Evolutionary conservation across 176 grass and related monocot species (phyloP).

Genomic region (Rhynchospora tenuis): DNA sequence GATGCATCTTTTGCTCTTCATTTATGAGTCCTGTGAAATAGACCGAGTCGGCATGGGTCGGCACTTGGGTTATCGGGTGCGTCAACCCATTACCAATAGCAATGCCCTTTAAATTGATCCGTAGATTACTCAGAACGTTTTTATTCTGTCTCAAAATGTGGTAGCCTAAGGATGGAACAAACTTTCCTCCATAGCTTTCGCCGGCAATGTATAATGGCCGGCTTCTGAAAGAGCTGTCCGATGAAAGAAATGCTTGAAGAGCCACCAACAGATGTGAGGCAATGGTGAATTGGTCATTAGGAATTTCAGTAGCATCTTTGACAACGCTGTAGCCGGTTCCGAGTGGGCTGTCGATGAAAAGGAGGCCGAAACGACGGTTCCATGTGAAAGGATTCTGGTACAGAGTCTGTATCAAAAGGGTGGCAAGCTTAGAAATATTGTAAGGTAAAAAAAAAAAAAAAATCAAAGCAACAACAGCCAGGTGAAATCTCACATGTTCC

Average conservation of each 20-base stretch:
- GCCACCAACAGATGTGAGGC: slow-evolving; percentile 33
- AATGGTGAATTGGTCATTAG: slow-evolving; percentile 34
- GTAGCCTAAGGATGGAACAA: slow-evolving; percentile 21
- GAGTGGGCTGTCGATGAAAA: slow-evolving; percentile 61
- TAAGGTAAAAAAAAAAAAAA: too few relatives aligned
- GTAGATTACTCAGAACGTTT: neutral
- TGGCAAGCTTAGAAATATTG: neutral
- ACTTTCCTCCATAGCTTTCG: slow-evolving; percentile 67
- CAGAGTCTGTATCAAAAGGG: slow-evolving; percentile 7
- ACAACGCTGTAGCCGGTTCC: slow-evolving; percentile 48
- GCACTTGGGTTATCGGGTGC: slow-evolving; percentile 41
- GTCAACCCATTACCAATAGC: slow-evolving; percentile 48
- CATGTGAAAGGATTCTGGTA: slow-evolving; percentile 38
- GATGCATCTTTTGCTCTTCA: neutral
- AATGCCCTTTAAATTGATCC: slow-evolving; percentile 44
- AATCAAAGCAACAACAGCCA: too few relatives aligned
- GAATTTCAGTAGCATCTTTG: slow-evolving; percentile 2
- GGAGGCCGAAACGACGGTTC: slow-evolving; percentile 43
- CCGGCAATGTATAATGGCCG: slow-evolving; percentile 43
- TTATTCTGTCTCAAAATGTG: slow-evolving; percentile 21
- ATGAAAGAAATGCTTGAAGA: neutral
- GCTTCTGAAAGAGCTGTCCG: neutral
- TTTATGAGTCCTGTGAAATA: slow-evolving; percentile 50
- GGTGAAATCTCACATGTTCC: too few relatives aligned
- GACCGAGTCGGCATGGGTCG: slow-evolving; percentile 38